A percentile compares a stretch with the other conserved stretches of the same genome.
Conservation (phyloP, 768 basidiomycete genomes). For the Boletus pseudo-olivaceus region DNA sequence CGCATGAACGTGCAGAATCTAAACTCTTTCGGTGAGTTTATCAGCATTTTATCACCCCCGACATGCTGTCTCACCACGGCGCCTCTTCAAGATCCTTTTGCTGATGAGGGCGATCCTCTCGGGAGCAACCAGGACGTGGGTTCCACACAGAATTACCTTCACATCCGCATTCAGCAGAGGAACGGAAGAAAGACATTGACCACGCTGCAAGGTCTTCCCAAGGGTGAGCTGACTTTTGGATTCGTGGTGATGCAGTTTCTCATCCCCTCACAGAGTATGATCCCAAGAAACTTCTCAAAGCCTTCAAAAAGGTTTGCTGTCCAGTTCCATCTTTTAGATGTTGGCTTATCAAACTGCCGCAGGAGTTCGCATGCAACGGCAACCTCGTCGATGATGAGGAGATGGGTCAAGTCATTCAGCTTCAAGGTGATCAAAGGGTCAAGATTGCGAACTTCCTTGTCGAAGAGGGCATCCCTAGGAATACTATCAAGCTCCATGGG, state of each 20-base stretch:
- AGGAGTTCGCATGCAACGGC: slow-evolving; percentile 99
- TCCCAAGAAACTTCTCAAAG: slow-evolving; percentile 96
- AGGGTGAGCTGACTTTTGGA: slow-evolving; percentile 48
- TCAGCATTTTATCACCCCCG: slow-evolving; percentile 9
- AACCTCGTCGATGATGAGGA: slow-evolving; percentile 94
- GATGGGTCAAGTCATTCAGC: slow-evolving; percentile 95
- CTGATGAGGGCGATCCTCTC: slow-evolving; percentile 87
- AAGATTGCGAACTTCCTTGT: slow-evolving; percentile 88
- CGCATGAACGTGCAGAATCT: slow-evolving; percentile 96
- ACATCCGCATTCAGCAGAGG: slow-evolving; percentile 97
- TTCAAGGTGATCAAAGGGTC: slow-evolving; percentile 94
- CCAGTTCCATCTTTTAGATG: neutral
- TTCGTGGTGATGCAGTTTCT: slow-evolving; percentile 13
- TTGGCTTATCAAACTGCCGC: slow-evolving; percentile 8
- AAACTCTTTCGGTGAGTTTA: slow-evolving; percentile 62
- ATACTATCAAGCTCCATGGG: slow-evolving; percentile 83
- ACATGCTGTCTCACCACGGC: slow-evolving; percentile 9
- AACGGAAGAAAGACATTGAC: slow-evolving; percentile 99
- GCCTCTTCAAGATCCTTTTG: slow-evolving; percentile 78
- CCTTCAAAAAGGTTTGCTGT: slow-evolving; percentile 86
- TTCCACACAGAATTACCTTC: slow-evolving; percentile 80
- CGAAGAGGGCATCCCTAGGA: slow-evolving; percentile 74
- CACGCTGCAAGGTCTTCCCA: slow-evolving; percentile 92
- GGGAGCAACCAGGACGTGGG: slow-evolving; percentile 71
- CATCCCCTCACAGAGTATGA: slow-evolving; percentile 72